These are phyloP conservation scores for Rhizoclosmatium sp. DNA, from an alignment of 192 early-diverging fungal species.

Conservation along the genomic window DNA sequence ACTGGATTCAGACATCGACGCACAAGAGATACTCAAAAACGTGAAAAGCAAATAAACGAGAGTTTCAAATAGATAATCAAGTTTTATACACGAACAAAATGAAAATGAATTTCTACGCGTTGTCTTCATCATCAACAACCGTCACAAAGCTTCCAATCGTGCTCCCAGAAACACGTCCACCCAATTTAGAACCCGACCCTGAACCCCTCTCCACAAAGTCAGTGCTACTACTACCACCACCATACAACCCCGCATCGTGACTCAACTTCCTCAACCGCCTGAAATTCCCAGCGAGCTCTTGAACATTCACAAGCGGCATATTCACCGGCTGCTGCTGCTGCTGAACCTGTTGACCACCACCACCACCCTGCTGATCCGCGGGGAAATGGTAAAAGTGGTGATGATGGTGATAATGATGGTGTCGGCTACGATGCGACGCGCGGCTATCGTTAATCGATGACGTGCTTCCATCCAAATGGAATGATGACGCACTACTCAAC, in stretches of 20 bases:
- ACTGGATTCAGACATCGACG: neutral
- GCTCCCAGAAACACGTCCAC: neutral
- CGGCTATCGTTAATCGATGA: neutral
- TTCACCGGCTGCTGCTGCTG: neutral
- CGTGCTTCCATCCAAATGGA: neutral
- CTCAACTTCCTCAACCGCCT: conserved; percentile 23
- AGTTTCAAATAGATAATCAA: no score
- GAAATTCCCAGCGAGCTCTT: neutral
- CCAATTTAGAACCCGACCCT: neutral
- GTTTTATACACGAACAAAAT: neutral
- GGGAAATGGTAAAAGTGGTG: conserved; percentile 29
- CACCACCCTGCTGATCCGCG: neutral
- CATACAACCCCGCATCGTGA: conserved; percentile 14
- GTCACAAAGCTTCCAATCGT: neutral
- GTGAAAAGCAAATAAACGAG: no score
- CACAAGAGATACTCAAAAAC: no score
- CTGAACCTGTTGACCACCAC: neutral
- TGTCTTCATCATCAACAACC: neutral
- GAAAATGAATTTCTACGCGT: neutral
- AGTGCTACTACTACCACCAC: neutral
- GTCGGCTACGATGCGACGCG: neutral
- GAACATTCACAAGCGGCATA: conserved; percentile 11
- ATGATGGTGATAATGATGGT: conserved; percentile 31
- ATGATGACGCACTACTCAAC: neutral
- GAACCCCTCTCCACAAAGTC: neutral